phyloP scores from a whole-genome alignment of 2,329 filamentous ascomycete genomes.

The Clarireedia homoeocarpa region DNA sequence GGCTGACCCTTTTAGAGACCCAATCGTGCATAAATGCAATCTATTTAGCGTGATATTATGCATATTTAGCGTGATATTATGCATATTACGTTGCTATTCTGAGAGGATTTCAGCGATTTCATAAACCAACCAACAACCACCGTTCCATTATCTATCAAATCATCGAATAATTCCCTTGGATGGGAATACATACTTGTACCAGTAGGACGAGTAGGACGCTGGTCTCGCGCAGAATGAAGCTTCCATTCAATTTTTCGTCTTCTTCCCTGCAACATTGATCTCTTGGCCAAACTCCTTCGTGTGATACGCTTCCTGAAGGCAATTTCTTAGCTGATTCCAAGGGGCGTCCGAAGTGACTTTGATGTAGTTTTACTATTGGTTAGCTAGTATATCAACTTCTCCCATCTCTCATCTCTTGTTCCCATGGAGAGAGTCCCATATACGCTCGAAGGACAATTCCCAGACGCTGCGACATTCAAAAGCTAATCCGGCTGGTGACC shows the following conservation, averaged over 20 bases:
- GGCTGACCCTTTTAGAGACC: constrained; percentile 5
- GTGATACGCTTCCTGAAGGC: neutral
- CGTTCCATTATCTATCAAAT: neutral
- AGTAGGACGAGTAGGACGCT: neutral
- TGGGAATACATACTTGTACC: neutral
- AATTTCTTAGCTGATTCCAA: neutral
- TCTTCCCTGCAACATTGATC: neutral
- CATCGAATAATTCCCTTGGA: neutral
- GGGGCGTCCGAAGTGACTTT: neutral
- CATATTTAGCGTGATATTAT: neutral
- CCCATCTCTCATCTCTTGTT: neutral
- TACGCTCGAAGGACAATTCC: no score
- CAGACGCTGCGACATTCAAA: no score
- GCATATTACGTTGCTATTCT: constrained; percentile 1
- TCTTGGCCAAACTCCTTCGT: neutral
- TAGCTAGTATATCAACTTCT: neutral
- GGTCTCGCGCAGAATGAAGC: neutral
- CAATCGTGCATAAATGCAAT: neutral
- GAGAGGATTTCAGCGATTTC: neutral
- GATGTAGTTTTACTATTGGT: neutral
- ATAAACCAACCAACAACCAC: neutral
- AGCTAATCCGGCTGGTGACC: no score
- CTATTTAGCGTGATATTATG: neutral
- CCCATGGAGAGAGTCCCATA: neutral
- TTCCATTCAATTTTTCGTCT: neutral